Evolutionary conservation across 768 basidiomycete genomes (phyloP).

Genomic region (Psilocybe sp.): DNA sequence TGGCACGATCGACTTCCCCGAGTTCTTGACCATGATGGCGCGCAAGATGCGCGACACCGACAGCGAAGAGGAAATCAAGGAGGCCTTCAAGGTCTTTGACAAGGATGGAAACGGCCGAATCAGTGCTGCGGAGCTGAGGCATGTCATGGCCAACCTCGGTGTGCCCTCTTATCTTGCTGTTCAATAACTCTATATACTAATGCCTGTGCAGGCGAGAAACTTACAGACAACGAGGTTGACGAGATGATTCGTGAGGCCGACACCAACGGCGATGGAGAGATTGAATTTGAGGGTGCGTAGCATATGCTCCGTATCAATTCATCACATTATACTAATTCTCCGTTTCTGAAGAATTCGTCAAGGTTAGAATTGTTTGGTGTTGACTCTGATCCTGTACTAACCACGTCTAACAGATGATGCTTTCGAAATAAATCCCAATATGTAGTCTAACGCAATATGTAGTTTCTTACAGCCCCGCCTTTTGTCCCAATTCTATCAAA

Average conservation of each 20-base stretch:
- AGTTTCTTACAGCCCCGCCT: background rate
- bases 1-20: conserved; percentile 44
- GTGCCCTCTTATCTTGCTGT: conserved; percentile 17
- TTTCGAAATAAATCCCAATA: conserved; percentile 3
- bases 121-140: conserved; percentile 83
- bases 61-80: conserved; percentile 43
- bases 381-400: background rate
- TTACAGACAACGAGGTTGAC: conserved; percentile 83
- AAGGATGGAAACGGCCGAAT: conserved; percentile 95
- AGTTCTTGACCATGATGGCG: conserved; percentile 45
- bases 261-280: conserved; percentile 91
- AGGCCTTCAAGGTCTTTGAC: conserved; percentile 74
- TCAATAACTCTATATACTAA: background rate
- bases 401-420: conserved; percentile 4
- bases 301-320: background rate
- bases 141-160: conserved; percentile 95
- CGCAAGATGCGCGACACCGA: conserved; percentile 37
- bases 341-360: conserved; percentile 5
- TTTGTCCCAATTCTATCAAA: too few relatives aligned
- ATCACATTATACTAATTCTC: background rate
- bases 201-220: conserved; percentile 64
- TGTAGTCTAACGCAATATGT: background rate
- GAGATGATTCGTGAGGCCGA: conserved; percentile 99
- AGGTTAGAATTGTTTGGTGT: background rate
- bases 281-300: conserved; percentile 72